Conservation (phyloP, 1,284 basidiomycete species). For the Heterobasidion occidentale region DNA sequence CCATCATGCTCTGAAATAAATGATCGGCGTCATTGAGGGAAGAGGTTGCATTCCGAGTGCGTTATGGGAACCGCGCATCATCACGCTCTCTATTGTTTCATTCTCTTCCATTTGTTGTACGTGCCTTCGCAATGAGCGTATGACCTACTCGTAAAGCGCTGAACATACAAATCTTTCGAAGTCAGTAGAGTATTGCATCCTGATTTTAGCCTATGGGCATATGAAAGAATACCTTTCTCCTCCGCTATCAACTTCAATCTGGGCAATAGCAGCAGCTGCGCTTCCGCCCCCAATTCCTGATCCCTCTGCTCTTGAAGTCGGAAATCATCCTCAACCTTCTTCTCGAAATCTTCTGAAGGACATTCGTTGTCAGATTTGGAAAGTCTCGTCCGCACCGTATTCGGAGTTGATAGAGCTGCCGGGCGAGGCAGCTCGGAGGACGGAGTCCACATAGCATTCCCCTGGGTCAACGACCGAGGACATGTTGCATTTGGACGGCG, state of each 20-base stretch:
- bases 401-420: neutral
- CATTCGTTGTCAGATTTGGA: neutral
- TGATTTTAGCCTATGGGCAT: too few species aligned
- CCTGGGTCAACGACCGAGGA: too few species aligned
- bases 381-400: neutral
- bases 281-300: constrained; percentile 36
- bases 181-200: too few species aligned
- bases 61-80: constrained; percentile 48
- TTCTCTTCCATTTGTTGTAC: constrained; percentile 55
- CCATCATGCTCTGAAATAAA: constrained; percentile 58
- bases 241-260: constrained; percentile 3
- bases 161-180: neutral
- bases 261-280: constrained; percentile 29
- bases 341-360: neutral
- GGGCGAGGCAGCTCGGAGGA: too few species aligned
- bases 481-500: too few species aligned
- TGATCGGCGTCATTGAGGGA: constrained; percentile 49
- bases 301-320: constrained; percentile 31
- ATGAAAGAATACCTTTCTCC: constrained; percentile 7
- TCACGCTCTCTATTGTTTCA: constrained; percentile 52
- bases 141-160: constrained; percentile 35
- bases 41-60: constrained; percentile 41
- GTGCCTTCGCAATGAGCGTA: constrained; percentile 41
- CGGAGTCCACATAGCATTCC: too few species aligned
- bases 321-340: constrained; percentile 40